These are phyloP conservation scores for Apiotrichum akiyoshidainum DNA, from an alignment of 1,284 basidiomycete genomes.

Conservation along the genomic window DNA sequence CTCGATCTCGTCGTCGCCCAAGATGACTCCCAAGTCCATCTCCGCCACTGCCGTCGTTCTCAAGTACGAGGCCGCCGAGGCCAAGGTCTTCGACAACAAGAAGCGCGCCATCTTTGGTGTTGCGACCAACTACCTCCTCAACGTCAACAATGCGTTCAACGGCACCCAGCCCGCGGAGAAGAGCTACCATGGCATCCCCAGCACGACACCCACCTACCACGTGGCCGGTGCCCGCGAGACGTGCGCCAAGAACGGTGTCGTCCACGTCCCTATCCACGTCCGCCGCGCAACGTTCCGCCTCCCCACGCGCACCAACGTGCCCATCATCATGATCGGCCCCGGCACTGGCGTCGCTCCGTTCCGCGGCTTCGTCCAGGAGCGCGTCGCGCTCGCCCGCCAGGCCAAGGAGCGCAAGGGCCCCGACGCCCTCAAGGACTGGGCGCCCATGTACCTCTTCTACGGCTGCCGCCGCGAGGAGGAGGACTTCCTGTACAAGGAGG, in stretches of 20 bases:
- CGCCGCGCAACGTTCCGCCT: slow-evolving; percentile 93
- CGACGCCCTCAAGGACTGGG: slow-evolving; percentile 92
- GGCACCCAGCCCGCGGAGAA: slow-evolving; percentile 4
- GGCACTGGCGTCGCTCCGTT: slow-evolving; percentile 98
- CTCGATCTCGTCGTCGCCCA: slow-evolving; percentile 96
- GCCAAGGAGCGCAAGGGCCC: slow-evolving; percentile 85
- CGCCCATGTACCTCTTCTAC: slow-evolving; percentile 89
- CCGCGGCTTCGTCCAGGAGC: slow-evolving; percentile 97
- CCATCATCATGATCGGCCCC: slow-evolving; percentile 97
- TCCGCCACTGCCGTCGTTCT: slow-evolving; percentile 94
- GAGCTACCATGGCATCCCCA: slow-evolving; percentile 9
- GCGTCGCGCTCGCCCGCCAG: slow-evolving; percentile 88
- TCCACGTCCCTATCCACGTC: slow-evolving; percentile 89
- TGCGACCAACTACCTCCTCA: slow-evolving; percentile 85
- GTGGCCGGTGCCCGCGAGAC: slow-evolving; percentile 84
- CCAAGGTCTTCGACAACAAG: slow-evolving; percentile 53
- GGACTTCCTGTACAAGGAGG: slow-evolving; percentile 91
- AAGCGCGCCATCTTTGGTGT: slow-evolving; percentile 70
- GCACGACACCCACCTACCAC: slow-evolving; percentile 63
- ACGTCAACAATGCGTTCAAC: slow-evolving; percentile 70
- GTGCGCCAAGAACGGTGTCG: slow-evolving; percentile 63
- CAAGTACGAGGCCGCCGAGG: slow-evolving; percentile 72
- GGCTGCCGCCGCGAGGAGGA: slow-evolving; percentile 83
- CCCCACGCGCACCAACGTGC: slow-evolving; percentile 95
- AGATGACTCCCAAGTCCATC: slow-evolving; percentile 78